These are phyloP conservation scores for Neurospora sp. DNA, from an alignment of 2,329 filamentous ascomycete genomes.

Conservation along the genomic window DNA sequence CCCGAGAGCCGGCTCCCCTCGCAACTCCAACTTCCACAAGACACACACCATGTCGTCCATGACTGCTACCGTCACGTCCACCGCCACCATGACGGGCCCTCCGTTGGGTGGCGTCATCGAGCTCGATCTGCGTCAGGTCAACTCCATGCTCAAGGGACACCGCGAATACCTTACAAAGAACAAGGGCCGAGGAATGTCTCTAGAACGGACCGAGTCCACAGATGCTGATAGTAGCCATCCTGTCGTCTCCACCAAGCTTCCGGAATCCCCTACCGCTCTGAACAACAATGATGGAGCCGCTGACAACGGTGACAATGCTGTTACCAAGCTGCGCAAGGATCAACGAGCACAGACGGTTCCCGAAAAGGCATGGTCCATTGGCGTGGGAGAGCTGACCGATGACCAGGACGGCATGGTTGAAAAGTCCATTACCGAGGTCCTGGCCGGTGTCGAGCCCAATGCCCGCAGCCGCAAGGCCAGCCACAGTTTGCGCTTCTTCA, in stretches of 20 bases:
- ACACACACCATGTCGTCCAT: conserved; percentile 12
- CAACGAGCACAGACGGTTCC: conserved; percentile 33
- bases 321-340: conserved; percentile 29
- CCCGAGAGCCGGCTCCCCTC: conserved; percentile 22
- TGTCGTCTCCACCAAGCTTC: conserved; percentile 5
- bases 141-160: conserved; percentile 25
- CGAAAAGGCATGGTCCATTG: conserved; percentile 57
- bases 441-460: conserved; percentile 51
- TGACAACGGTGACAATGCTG: conserved; percentile 5
- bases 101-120: conserved; percentile 16
- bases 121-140: conserved; percentile 24
- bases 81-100: conserved; percentile 10
- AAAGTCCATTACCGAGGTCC: conserved; percentile 52
- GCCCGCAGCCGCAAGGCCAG: conserved; percentile 58
- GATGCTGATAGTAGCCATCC: conserved; percentile 3
- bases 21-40: conserved; percentile 15
- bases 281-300: conserved; percentile 3
- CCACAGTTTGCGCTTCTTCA: conserved; percentile 57
- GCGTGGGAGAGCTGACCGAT: conserved; percentile 37
- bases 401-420: conserved; percentile 48
- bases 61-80: conserved; percentile 9
- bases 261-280: conserved; percentile 7
- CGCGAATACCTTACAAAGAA: conserved; percentile 23
- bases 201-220: conserved; percentile 28
- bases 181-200: conserved; percentile 27